Evolutionary conservation across 768 basidiomycete genomes (phyloP).

Genomic region (Amanita pseudoporphyria): DNA sequence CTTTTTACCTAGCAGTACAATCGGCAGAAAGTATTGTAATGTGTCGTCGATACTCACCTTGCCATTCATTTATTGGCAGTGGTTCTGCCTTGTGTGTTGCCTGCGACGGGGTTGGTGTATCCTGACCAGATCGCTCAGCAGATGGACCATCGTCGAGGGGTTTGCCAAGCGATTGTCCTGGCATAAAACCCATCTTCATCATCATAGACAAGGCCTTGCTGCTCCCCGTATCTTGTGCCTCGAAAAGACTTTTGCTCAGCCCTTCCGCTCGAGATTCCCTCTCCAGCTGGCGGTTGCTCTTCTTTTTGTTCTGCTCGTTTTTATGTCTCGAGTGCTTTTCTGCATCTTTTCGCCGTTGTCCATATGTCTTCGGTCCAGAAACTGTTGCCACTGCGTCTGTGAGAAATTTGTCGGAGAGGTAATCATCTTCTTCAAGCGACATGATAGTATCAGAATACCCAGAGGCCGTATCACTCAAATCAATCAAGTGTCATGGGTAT

Average conservation of each 20-base stretch:
- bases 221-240: constrained; percentile 45
- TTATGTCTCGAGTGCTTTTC: constrained; percentile 45
- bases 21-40: background rate
- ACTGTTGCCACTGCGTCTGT: constrained; percentile 26
- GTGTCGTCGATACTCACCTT: constrained; percentile 39
- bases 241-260: constrained; percentile 72
- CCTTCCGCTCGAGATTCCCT: constrained; percentile 70
- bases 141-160: background rate
- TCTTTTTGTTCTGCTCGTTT: constrained; percentile 58
- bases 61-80: constrained; percentile 71
- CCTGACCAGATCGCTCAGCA: background rate
- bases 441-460: constrained; percentile 23
- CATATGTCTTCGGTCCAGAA: constrained; percentile 50
- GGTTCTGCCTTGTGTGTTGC: constrained; percentile 45
- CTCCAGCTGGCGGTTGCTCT: constrained; percentile 61
- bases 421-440: constrained; percentile 80
- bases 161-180: constrained; percentile 68
- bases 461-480: background rate
- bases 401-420: constrained; percentile 84
- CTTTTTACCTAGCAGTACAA: constrained; percentile 48
- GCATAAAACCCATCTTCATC: constrained; percentile 92
- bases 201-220: constrained; percentile 85
- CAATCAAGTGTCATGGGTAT: constrained; percentile 15
- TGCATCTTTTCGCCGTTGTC: constrained; percentile 60
- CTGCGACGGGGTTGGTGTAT: constrained; percentile 17